These are phyloP conservation scores for Leccinum cinnamomeum DNA, from an alignment of 1,284 basidiomycete genomes.

Conservation along the genomic window DNA sequence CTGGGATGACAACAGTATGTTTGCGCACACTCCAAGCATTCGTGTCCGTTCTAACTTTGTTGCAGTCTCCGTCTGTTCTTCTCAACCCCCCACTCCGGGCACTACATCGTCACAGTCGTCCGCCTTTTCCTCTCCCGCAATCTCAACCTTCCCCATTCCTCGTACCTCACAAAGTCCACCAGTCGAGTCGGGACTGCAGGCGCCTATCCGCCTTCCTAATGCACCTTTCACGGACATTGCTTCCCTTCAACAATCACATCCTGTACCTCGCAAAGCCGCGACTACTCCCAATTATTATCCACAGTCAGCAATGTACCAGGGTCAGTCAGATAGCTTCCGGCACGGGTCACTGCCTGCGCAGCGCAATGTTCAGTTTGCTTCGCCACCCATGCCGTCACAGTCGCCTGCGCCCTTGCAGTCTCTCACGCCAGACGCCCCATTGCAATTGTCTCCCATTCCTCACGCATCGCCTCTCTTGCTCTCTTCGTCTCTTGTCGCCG, in stretches of 20 bases:
- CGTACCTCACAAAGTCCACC: conserved; percentile 63
- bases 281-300: conserved; percentile 33
- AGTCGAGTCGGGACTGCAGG: conserved; percentile 38
- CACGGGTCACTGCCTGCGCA: conserved; percentile 31
- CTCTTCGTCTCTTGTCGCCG: conserved; percentile 24
- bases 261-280: conserved; percentile 31
- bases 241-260: conserved; percentile 41
- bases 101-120: conserved; percentile 60
- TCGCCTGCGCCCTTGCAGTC: conserved; percentile 27
- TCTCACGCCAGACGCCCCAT: conserved; percentile 27
- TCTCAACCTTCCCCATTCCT: conserved; percentile 56
- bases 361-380: conserved; percentile 32
- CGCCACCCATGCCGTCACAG: conserved; percentile 33
- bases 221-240: conserved; percentile 66
- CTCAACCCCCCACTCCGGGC: conserved; percentile 32
- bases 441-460: conserved; percentile 28
- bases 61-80: conserved; percentile 65
- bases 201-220: conserved; percentile 68
- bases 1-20: conserved; percentile 73
- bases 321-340: conserved; percentile 30
- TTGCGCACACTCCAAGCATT: not conserved
- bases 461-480: conserved; percentile 31
- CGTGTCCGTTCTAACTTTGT: conserved; percentile 4
- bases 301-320: conserved; percentile 31
- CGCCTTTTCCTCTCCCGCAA: conserved; percentile 62